phyloP scores from a whole-genome alignment of 2,329 filamentous ascomycete species.

The Botryotinia globosa region DNA sequence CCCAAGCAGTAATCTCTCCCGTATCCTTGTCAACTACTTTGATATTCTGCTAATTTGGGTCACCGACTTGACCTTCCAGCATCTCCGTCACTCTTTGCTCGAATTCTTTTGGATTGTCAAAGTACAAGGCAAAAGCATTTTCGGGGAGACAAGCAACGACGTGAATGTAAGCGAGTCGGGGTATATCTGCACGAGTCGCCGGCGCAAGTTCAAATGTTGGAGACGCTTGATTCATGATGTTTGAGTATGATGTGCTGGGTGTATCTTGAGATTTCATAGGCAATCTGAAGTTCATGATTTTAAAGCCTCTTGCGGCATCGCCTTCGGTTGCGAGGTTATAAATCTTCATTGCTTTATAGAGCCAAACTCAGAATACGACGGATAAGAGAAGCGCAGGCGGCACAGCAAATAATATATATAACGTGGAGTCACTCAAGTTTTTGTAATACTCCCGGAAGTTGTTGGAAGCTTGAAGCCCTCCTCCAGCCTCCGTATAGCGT shows the following conservation, averaged over 20 bases:
- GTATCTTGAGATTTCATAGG: neutral
- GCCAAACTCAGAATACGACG: neutral
- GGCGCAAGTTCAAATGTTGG: neutral
- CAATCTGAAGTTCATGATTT: neutral
- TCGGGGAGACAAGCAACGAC: constrained; percentile 7
- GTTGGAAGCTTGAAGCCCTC: neutral
- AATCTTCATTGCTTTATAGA: neutral
- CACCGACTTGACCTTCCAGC: constrained; percentile 11
- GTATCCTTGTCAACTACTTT: neutral
- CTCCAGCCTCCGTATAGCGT: no score
- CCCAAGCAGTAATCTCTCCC: neutral
- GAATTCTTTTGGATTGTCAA: neutral
- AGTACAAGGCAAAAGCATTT: constrained; percentile 9
- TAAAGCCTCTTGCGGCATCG: neutral
- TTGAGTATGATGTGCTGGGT: neutral
- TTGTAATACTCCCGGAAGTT: neutral
- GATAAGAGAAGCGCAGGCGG: neutral
- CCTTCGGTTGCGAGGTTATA: neutral
- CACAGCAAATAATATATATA: neutral
- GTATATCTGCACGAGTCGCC: neutral
- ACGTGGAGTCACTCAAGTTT: neutral
- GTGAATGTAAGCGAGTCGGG: neutral
- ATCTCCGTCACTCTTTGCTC: neutral
- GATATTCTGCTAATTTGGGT: neutral
- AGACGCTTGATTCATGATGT: neutral